Percentiles rank a stretch among this genome's conserved stretches.
phyloP scores from a whole-genome alignment of 2,329 filamentous ascomycete genomes.

The Rugonectria rugulosa region DNA sequence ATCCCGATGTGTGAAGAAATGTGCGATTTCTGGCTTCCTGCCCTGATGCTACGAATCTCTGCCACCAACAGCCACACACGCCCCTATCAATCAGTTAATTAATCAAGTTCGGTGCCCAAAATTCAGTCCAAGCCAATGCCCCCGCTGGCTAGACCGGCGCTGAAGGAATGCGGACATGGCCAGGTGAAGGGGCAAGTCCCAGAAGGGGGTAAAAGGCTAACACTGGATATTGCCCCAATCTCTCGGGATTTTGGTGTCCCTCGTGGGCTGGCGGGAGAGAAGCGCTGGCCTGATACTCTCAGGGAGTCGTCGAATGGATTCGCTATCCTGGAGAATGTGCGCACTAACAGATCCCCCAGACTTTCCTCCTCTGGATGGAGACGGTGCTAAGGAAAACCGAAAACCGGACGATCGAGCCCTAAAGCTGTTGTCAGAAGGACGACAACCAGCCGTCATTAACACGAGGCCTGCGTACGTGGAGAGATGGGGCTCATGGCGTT shows the following conservation, averaged over 20 bases:
- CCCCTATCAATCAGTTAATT: constrained; percentile 5
- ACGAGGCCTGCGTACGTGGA: constrained; percentile 28
- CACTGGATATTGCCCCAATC: constrained; percentile 33
- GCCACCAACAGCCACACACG: constrained; percentile 20
- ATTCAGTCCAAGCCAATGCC: constrained; percentile 6
- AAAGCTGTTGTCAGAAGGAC: constrained; percentile 17
- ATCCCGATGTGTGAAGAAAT: constrained; percentile 22
- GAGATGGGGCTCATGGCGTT: background rate
- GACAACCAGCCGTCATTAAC: constrained; percentile 36
- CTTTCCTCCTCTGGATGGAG: constrained; percentile 9
- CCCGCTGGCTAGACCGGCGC: constrained; percentile 1
- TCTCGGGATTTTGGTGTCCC: constrained; percentile 27
- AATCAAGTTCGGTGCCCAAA: constrained; percentile 6
- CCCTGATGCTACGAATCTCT: constrained; percentile 11
- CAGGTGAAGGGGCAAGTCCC: too few species aligned
- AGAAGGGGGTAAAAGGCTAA: constrained; percentile 5
- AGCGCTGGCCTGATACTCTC: constrained; percentile 26
- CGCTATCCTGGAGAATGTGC: constrained; percentile 19
- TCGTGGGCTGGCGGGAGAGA: constrained; percentile 20
- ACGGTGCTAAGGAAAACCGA: constrained; percentile 13
- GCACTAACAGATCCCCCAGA: constrained; percentile 32
- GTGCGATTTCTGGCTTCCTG: constrained; percentile 16
- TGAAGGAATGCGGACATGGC: constrained; percentile 12
- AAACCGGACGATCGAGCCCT: constrained; percentile 16
- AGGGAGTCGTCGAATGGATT: constrained; percentile 23